Evolutionary conservation across 176 grass and related monocot species (phyloP).

Genomic region (Bonia amplexicaulis): DNA sequence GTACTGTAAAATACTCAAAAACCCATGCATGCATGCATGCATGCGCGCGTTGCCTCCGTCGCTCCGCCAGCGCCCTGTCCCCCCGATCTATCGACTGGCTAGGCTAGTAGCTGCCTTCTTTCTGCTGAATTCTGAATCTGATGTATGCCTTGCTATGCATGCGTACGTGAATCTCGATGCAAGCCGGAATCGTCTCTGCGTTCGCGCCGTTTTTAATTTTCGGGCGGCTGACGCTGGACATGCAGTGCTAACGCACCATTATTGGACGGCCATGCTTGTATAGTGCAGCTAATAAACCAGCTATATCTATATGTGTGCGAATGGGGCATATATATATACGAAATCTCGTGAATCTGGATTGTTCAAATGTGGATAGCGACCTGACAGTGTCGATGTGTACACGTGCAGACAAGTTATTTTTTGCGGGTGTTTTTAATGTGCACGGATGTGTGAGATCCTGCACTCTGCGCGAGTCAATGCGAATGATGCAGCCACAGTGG

Average conservation of each 20-base stretch:
- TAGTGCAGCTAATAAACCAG: neutral
- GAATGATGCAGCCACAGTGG: constrained; percentile 40
- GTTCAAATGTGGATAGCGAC: constrained; percentile 24
- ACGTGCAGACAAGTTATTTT: constrained; percentile 11
- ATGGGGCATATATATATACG: neutral
- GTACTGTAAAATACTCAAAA: constrained; percentile 11
- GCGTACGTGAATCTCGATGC: neutral
- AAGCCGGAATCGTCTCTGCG: neutral
- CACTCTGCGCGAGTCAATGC: constrained; percentile 44
- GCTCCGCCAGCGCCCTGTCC: neutral
- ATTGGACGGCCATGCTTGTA: neutral
- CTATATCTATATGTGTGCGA: neutral
- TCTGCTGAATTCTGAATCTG: neutral
- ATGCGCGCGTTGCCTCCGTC: neutral
- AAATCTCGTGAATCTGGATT: constrained; percentile 1
- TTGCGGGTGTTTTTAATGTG: constrained; percentile 26
- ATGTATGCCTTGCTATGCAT: neutral
- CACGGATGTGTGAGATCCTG: constrained; percentile 9
- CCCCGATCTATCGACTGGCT: neutral
- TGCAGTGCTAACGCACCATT: neutral
- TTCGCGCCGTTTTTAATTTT: neutral
- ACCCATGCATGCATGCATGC: constrained; percentile 6
- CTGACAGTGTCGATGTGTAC: neutral
- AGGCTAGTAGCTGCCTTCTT: neutral
- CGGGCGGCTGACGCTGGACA: neutral